These are phyloP conservation scores for Boletus rubroflammeus DNA, from an alignment of 768 basidiomycete genomes.

Conservation along the genomic window DNA sequence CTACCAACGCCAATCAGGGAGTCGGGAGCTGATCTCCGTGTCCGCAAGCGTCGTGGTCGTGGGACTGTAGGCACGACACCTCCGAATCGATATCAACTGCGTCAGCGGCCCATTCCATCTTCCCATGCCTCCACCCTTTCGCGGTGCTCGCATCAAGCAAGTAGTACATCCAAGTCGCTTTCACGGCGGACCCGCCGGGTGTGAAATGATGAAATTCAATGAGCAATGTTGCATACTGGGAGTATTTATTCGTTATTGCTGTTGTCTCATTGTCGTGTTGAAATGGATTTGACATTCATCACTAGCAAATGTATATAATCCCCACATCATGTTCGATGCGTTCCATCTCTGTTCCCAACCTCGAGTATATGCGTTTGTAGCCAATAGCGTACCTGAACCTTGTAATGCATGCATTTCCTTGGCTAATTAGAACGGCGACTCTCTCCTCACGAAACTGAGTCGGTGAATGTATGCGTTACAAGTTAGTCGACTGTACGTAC, in stretches of 20 bases:
- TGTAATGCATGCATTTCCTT: slow-evolving; percentile 2
- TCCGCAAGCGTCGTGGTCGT: slow-evolving; percentile 11
- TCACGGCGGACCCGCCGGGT: slow-evolving; percentile 14
- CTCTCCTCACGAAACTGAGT: no score
- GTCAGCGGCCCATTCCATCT: slow-evolving; percentile 25
- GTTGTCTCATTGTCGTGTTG: slow-evolving; percentile 24
- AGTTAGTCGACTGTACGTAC: no score
- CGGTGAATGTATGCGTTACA: no score
- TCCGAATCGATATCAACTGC: slow-evolving; percentile 29
- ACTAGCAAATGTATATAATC: slow-evolving; percentile 3
- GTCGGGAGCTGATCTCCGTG: neutral
- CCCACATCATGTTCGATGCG: neutral
- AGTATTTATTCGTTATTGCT: slow-evolving; percentile 37
- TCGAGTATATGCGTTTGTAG: slow-evolving; percentile 2
- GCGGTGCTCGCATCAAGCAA: slow-evolving; percentile 17
- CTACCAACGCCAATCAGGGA: slow-evolving; percentile 9
- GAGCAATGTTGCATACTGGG: neutral
- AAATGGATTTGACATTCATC: slow-evolving; percentile 6
- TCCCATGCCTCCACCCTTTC: slow-evolving; percentile 12
- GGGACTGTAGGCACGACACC: neutral
- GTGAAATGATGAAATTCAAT: slow-evolving; percentile 1
- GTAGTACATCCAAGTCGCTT: slow-evolving; percentile 11
- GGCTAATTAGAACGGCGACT: no score
- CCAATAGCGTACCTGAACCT: slow-evolving; percentile 7
- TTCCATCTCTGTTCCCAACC: neutral